A percentile compares a stretch with the other conserved stretches of the same genome.
phyloP scores from a whole-genome alignment of 306 rosid species.

The Mimosa bimucronata region DNA sequence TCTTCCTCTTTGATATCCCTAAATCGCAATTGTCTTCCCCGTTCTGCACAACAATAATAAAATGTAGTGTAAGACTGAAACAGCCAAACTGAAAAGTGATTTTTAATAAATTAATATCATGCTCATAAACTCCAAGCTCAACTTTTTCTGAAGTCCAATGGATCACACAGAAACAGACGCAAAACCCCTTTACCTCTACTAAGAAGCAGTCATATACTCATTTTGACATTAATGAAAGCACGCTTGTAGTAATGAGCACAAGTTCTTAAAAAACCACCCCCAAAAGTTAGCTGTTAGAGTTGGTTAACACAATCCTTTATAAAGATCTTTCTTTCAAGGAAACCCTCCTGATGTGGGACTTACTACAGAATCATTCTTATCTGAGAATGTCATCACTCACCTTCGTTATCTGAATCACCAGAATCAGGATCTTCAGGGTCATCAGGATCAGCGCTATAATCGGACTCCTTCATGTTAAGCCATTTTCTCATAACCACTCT shows the following conservation, averaged over 20 bases:
- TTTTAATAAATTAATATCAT: conserved; percentile 2
- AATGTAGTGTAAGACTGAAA: conserved; percentile 26
- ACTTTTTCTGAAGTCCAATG: conserved; percentile 19
- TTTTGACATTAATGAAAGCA: neutral
- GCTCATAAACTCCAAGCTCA: conserved; percentile 4
- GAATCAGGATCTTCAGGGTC: conserved; percentile 42
- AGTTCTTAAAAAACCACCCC: too few species aligned
- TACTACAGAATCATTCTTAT: neutral
- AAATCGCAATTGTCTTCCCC: conserved; percentile 42
- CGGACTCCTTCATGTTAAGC: conserved; percentile 86
- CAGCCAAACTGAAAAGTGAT: conserved; percentile 13
- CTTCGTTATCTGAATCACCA: conserved; percentile 59
- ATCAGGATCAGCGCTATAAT: conserved; percentile 85
- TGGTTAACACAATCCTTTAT: too few species aligned
- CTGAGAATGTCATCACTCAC: conserved; percentile 26
- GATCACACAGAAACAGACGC: neutral
- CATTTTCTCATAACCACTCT: conserved; percentile 77
- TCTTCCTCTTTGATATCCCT: conserved; percentile 1
- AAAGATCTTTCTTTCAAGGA: too few species aligned
- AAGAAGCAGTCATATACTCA: neutral
- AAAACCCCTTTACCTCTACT: neutral
- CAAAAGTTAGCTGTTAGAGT: too few species aligned
- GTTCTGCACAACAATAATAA: conserved; percentile 37
- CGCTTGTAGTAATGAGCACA: too few species aligned
- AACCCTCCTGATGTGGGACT: too few species aligned